Conservation (phyloP, 352 stramenopile species). For the Phytophthora pistaciae region DNA sequence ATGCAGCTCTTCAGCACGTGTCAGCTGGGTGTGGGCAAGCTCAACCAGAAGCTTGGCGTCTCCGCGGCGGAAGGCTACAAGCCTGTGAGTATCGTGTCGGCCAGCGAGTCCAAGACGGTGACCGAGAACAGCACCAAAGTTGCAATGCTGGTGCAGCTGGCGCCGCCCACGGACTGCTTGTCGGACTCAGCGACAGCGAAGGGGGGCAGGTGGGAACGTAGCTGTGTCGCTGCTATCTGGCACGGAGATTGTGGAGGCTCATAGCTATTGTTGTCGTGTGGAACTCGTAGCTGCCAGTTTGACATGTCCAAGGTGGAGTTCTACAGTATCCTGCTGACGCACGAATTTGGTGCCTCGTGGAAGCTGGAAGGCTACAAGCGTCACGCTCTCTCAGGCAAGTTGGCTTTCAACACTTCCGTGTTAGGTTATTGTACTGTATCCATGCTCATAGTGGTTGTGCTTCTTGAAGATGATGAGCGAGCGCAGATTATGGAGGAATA, state of each 20-base stretch:
- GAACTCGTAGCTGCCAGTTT: constrained; percentile 55
- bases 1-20: constrained; percentile 56
- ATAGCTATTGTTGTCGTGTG: background rate
- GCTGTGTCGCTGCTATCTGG: background rate
- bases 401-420: background rate
- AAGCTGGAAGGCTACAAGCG: constrained; percentile 68
- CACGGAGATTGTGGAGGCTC: background rate
- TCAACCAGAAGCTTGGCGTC: constrained; percentile 61
- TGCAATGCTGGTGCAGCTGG: constrained; percentile 65
- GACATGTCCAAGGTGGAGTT: constrained; percentile 69
- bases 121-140: constrained; percentile 50
- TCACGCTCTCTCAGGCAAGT: constrained; percentile 58
- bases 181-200: constrained; percentile 7
- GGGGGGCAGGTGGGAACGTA: constrained; percentile 16
- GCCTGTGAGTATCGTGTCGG: constrained; percentile 71
- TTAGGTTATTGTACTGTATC: background rate
- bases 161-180: constrained; percentile 49
- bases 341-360: constrained; percentile 42
- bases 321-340: constrained; percentile 69
- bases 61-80: constrained; percentile 32
- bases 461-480: constrained; percentile 52
- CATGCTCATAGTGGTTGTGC: background rate
- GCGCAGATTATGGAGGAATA: constrained; percentile 66
- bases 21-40: constrained; percentile 49
- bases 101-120: constrained; percentile 57